A percentile compares a stretch with the other conserved stretches of the same genome.
Evolutionary conservation across 371 early-diverging fungal genomes (phyloP).

Genomic region (Mycotypha africana): DNA sequence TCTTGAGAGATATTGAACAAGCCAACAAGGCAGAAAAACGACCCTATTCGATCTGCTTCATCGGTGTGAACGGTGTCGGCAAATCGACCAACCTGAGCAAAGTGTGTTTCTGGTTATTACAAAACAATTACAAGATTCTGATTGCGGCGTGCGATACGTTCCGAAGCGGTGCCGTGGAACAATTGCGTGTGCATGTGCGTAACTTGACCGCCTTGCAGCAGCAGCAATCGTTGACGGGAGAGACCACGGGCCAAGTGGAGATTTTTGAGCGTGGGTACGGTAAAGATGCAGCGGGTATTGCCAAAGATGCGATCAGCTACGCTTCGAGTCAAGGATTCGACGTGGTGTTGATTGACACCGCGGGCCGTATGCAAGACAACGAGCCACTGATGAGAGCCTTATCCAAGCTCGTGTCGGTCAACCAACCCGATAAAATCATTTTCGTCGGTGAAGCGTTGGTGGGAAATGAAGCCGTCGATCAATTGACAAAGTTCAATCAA

Average conservation of each 20-base stretch:
- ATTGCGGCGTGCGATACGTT: slow-evolving; percentile 99
- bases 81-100: slow-evolving; percentile 97
- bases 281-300: slow-evolving; percentile 97
- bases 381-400: slow-evolving; percentile 97
- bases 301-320: slow-evolving; percentile 93
- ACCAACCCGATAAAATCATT: slow-evolving; percentile 96
- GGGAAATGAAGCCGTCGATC: slow-evolving; percentile 98
- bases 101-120: slow-evolving; percentile 96
- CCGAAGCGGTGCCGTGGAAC: slow-evolving; percentile 99
- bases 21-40: slow-evolving; percentile 64
- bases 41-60: slow-evolving; percentile 92
- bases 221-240: no score
- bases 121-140: slow-evolving; percentile 87
- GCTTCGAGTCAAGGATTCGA: slow-evolving; percentile 77
- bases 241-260: slow-evolving; percentile 72
- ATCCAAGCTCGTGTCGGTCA: slow-evolving; percentile 91
- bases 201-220: slow-evolving; percentile 81
- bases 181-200: slow-evolving; percentile 90
- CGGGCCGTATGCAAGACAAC: slow-evolving; percentile 99
- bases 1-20: slow-evolving; percentile 87
- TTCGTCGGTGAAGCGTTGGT: slow-evolving; percentile 99
- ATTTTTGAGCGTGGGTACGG: slow-evolving; percentile 98
- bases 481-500: slow-evolving; percentile 97
- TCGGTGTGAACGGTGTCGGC: slow-evolving; percentile 99
- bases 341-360: slow-evolving; percentile 98